Evolutionary conservation across 805 yeast species (phyloP).

Genomic region (Yarrowia sp.): DNA sequence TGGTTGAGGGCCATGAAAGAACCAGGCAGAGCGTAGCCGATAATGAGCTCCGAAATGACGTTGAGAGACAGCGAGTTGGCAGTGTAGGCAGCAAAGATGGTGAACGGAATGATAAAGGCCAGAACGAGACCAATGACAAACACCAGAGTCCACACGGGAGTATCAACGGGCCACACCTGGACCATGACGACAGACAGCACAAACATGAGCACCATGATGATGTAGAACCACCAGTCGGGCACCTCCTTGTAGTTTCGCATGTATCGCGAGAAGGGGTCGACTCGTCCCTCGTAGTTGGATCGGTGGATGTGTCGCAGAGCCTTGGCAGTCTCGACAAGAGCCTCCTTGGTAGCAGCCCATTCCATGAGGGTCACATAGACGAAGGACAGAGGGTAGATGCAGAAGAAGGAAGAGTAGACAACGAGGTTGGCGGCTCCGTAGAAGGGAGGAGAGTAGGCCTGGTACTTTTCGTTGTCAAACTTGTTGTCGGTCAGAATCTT

Average conservation of each 20-base stretch:
- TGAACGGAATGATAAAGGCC: conserved; percentile 67
- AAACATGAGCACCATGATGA: conserved; percentile 56
- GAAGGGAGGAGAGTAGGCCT: conserved; percentile 71
- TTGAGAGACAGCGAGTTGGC: conserved; percentile 64
- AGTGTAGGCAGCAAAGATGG: conserved; percentile 66
- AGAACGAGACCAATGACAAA: conserved; percentile 63
- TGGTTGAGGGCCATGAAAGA: conserved; percentile 61
- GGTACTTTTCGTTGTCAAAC: conserved; percentile 58
- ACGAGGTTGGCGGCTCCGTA: conserved; percentile 58
- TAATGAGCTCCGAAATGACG: conserved; percentile 67
- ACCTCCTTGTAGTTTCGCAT: conserved; percentile 59
- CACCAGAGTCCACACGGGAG: conserved; percentile 69
- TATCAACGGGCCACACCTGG: conserved; percentile 53
- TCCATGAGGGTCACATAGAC: conserved; percentile 50
- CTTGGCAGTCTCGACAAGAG: conserved; percentile 32
- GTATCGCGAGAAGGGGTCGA: conserved; percentile 59
- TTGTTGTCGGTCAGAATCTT: conserved; percentile 51
- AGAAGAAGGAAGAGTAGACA: conserved; percentile 63
- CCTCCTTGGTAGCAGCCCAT: conserved; percentile 43
- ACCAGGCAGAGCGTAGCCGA: conserved; percentile 71
- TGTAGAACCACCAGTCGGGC: conserved; percentile 61
- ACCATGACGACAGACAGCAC: conserved; percentile 55
- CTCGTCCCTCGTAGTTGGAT: conserved; percentile 36
- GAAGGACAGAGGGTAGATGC: conserved; percentile 63
- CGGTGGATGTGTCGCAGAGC: conserved; percentile 25